phyloP scores from a whole-genome alignment of 2,329 filamentous ascomycete genomes.

The Colletotrichum sp. region DNA sequence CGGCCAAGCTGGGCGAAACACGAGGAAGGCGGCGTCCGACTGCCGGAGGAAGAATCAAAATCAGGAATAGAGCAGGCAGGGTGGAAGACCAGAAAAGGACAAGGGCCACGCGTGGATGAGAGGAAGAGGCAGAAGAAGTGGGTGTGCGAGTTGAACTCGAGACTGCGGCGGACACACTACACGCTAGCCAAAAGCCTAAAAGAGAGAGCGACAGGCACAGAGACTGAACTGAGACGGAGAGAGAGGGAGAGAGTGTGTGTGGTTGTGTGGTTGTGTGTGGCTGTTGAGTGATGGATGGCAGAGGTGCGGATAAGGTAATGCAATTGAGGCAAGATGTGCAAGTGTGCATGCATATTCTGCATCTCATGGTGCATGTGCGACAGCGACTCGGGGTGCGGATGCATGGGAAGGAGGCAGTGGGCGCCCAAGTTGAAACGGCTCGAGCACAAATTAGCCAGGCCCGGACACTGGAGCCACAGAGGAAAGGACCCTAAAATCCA shows the following conservation, averaged over 20 bases:
- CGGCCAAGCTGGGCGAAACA: conserved; percentile 14
- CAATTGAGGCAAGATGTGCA: conserved; percentile 5
- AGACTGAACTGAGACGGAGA: not conserved
- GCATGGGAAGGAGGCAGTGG: conserved; percentile 1
- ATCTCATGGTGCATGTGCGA: not conserved
- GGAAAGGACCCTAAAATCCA: not conserved
- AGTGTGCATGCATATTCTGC: conserved; percentile 6
- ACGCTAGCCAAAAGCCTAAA: not conserved
- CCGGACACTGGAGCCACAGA: not conserved
- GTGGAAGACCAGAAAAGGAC: not conserved
- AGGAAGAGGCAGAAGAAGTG: not conserved
- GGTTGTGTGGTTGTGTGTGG: not conserved
- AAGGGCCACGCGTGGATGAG: not conserved
- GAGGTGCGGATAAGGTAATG: not conserved
- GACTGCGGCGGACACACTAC: not conserved
- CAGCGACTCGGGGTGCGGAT: not conserved
- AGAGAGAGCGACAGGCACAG: not conserved
- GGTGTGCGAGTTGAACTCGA: not conserved
- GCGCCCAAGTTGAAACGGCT: conserved; percentile 17
- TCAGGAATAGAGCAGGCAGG: conserved; percentile 16
- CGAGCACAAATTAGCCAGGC: conserved; percentile 9
- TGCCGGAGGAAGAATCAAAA: conserved; percentile 17
- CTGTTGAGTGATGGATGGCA: not conserved
- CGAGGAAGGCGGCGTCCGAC: conserved; percentile 7
- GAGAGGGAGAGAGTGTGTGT: not conserved